Evolutionary conservation across 371 early-diverging fungal genomes (phyloP), one percentile per base, ranked within the genome.

Genomic region (Coelomomyces lativittatus): DNA sequence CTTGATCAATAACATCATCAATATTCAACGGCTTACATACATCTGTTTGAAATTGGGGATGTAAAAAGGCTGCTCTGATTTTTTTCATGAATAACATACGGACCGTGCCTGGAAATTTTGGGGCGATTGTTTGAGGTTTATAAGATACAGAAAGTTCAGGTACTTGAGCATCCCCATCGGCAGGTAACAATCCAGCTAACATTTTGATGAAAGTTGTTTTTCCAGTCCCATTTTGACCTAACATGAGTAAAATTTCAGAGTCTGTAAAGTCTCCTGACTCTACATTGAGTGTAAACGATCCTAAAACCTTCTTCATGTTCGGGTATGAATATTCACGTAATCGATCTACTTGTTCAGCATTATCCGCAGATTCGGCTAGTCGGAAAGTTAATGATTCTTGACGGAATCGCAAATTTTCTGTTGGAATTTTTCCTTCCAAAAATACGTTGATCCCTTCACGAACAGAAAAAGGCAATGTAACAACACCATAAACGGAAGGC

Each of bases 201-300:
- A 99, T 69, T 46, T 82, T 82, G 49, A 99, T 93, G 58, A 98
- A 88, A 28, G 98, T 97, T 10, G 14, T 12, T 77, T 98, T 95
- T 56, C 99, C 99, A 33, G 96, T 98, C 53, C 99, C 99, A 78
- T 99, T 99, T 71, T 98, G 90, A 60, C 99, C 99, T 62, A 99
- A 74, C 85, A 99, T 90, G 56, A 98, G 96, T 59, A 98, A 72
- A 57, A 98, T 97, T 68, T 99, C 97, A 28, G 97, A 93, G 57
- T 93, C 90, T 35, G 85, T 84, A 67, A 97, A 99, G 48, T 78
- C 69, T 53, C 98, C 97, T 23, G 63, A 64, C 39, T 84, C 59
- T 31, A 97, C 82, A 11, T 69, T 62, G 51, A 99, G 71, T 44
- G 70, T 69, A 74, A 99, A 98, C 51, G 80, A 77, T 45, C 83